Evolutionary conservation across 352 stramenopile genomes (phyloP), one percentile per base, ranked within the genome.

Genomic region (Blastocystis sp.): DNA sequence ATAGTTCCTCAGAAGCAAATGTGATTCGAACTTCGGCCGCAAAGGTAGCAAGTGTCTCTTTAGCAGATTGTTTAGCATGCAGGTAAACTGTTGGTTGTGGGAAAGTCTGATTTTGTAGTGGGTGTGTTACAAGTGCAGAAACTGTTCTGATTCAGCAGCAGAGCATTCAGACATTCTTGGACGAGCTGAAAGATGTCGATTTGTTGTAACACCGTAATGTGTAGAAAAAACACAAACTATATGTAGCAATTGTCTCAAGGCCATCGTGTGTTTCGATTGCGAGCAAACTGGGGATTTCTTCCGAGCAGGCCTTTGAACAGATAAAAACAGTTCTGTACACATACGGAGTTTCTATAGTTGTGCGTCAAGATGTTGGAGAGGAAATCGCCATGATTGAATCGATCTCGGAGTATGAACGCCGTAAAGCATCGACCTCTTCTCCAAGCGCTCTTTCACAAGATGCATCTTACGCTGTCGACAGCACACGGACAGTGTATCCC

Each of bases 121-220:
- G 73, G 18, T 84, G 73, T 45, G 73, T 84, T 29, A 84, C 73
- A 45, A 84, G 73, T 43, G 73, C 73, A 23, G 73, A 84, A 50
- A 84, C 73, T 9, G 54, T 84, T n/a, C 23, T 84, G 20, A 66
- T 84, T 84, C 73, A 84, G 47, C 73, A 84, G 53, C 73, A 84
- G 50, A 84, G 73, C 55, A 45, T 41, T 2, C 26, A 63, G 20
- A 66, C 73, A 18, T 84, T 84, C 47, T 13, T 84, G 4, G 53
- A 84, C 9, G 45, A 66, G 29, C 37, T 84, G 47, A 84, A 80
- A 43, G 11, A 43, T 43, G 73, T 68, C 26, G 55, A 0, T n/a
- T 54, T 84, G 29, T 18, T 2, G 37, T 26, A 0, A 29, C 4
- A 0, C 13, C 18, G 18, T 66, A 8, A 84, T 26, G 2, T 2